These are phyloP conservation scores for Entophlyctis luteolus DNA, from an alignment of 192 early-diverging fungal species.

Conservation along the genomic window DNA sequence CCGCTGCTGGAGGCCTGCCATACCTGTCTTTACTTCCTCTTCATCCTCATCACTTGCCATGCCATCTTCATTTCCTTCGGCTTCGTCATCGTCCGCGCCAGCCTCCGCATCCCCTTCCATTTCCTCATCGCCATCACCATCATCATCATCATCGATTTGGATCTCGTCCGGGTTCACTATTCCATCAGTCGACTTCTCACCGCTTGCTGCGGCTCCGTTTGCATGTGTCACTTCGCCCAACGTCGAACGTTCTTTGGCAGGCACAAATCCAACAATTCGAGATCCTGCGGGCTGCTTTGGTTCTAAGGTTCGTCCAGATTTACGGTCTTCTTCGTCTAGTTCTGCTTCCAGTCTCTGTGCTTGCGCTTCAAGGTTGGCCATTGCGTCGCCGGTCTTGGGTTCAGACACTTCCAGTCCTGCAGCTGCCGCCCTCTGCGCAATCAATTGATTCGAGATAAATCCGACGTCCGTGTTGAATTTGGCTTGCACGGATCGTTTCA, in stretches of 20 bases:
- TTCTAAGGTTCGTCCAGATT: background rate
- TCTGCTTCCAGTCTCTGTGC: slow-evolving; percentile 27
- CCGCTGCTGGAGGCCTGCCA: slow-evolving; percentile 34
- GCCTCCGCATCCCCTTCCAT: slow-evolving; percentile 11
- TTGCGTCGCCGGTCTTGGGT: slow-evolving; percentile 2
- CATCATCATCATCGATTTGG: slow-evolving; percentile 61
- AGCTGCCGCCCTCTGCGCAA: slow-evolving; percentile 37
- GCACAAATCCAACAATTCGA: slow-evolving; percentile 50
- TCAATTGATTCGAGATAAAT: slow-evolving; percentile 57
- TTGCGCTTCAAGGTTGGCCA: slow-evolving; percentile 27
- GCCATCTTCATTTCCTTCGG: slow-evolving; percentile 35
- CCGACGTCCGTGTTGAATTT: slow-evolving; percentile 76
- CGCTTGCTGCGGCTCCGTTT: background rate
- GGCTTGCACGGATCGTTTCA: slow-evolving; percentile 85
- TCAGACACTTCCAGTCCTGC: background rate
- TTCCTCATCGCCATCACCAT: slow-evolving; percentile 34
- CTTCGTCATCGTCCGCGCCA: slow-evolving; percentile 52
- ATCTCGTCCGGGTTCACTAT: slow-evolving; percentile 66
- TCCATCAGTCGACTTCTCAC: slow-evolving; percentile 18
- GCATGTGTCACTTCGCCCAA: slow-evolving; percentile 23
- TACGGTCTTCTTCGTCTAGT: slow-evolving; percentile 47
- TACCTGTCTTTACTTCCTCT: slow-evolving; percentile 29
- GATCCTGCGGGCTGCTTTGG: slow-evolving; percentile 21
- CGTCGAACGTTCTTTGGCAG: slow-evolving; percentile 38
- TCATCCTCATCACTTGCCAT: too few species aligned